phyloP scores from a whole-genome alignment of 2,329 filamentous ascomycete species.

The Diaporthe helianthi region DNA sequence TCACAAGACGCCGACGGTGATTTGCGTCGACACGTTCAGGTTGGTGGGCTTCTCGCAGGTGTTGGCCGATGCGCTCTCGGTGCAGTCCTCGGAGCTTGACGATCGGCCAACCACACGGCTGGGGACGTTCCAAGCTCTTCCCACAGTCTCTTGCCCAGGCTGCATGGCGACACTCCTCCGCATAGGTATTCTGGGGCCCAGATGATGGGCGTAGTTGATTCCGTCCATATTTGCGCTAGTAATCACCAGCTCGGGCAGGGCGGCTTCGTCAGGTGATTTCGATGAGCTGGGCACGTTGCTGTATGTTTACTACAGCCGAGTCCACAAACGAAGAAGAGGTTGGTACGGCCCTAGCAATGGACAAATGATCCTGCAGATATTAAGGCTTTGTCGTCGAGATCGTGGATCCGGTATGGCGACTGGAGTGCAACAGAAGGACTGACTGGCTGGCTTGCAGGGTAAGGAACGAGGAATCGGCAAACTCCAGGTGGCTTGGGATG shows the following conservation, averaged over 20 bases:
- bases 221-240: conserved; percentile 35
- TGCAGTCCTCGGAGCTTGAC: conserved; percentile 36
- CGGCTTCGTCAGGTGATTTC: background rate
- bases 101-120: conserved; percentile 37
- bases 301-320: background rate
- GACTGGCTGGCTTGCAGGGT: background rate
- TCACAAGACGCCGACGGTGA: conserved; percentile 32
- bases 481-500: conserved; percentile 21
- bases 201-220: conserved; percentile 37
- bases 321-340: background rate
- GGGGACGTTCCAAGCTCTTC: conserved; percentile 31
- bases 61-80: conserved; percentile 24
- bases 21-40: conserved; percentile 24
- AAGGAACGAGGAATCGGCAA: conserved; percentile 19
- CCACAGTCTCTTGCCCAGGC: conserved; percentile 6
- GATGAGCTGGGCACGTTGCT: background rate
- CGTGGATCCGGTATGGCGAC: conserved; percentile 26
- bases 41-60: conserved; percentile 34
- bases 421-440: background rate
- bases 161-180: conserved; percentile 34
- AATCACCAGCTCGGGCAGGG: background rate
- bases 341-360: conserved; percentile 30
- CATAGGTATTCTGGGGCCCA: conserved; percentile 41
- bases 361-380: conserved; percentile 24
- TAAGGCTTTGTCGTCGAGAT: conserved; percentile 30